Evolutionary conservation across 2,329 filamentous ascomycete species (phyloP), one percentile per base, ranked within the genome.

Genomic region (Dactylonectria macrodidyma): DNA sequence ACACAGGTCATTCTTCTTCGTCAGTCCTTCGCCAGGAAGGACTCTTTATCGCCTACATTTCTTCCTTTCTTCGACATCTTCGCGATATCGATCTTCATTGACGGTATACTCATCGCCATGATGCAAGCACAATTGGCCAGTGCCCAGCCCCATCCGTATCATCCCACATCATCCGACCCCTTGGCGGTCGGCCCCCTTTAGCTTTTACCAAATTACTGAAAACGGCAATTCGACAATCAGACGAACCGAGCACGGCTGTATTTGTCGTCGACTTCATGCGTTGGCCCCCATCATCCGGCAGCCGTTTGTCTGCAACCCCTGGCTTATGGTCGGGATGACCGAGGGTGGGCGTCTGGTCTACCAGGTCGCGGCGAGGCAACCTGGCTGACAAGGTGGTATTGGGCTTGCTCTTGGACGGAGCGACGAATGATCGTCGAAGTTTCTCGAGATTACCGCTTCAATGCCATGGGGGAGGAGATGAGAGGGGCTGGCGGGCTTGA

Each of bases 281-380:
- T 51, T 51, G 22, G 24, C 19, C 24, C 19, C 16, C 5, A 3
- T 51, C 19, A 51, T 9, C 19, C 30, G 30, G 26, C 48, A 51
- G 48, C 22, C 24, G 48, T 51, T 9, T 51, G 14, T 33, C 48
- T 51, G 48, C 22, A 51, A 30, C 48, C 48, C 48, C 48, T 51
- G 22, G 30, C 48, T 51, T 1, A 30, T 30, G 14, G 24, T 51
- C 48, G 19, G 47, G 24, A 50, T 50, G 47, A 12, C 47, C 19
- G 8, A 26, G 47, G 22, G 47, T 7, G 19, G 47, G 19, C 11
- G 26, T 26, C 9, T 38, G 47, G 47, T 50, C 22, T 26, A 12
- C 5, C 19, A 22, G 19, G 47, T 50, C 47, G 30, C 3, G 24
- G 9, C 47, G 30, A 26, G 47, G 19, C 12, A 12, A 50, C 24